These are phyloP conservation scores for Rhododendron kiyosumense DNA, from an alignment of 148 eudicot genomes.

Conservation along the genomic window DNA sequence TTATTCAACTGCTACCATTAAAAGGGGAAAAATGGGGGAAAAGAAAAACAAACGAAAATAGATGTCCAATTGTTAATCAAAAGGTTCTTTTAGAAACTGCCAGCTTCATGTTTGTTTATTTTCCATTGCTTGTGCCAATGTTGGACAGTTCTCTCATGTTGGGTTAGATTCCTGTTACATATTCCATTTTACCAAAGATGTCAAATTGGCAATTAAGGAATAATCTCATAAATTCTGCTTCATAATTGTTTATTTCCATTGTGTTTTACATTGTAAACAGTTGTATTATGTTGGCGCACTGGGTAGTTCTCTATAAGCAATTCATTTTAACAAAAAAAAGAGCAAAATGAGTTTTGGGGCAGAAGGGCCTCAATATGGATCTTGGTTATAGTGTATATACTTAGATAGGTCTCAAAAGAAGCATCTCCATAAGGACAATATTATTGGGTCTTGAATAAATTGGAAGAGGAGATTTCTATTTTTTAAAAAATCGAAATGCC, in stretches of 20 bases:
- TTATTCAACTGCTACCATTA: not conserved
- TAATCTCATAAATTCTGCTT: not conserved
- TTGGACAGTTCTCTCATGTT: not conserved
- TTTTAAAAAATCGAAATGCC: too few species aligned
- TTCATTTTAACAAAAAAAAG: constrained; percentile 2
- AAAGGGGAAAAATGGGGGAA: not conserved
- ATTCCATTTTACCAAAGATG: not conserved
- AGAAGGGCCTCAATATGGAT: too few species aligned
- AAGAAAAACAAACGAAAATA: too few species aligned
- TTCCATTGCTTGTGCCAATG: not conserved
- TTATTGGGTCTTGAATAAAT: too few species aligned
- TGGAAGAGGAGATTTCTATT: too few species aligned
- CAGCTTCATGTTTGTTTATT: not conserved
- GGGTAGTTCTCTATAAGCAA: not conserved
- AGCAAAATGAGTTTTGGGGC: too few species aligned
- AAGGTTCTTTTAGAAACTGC: not conserved
- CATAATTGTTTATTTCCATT: not conserved
- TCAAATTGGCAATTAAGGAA: not conserved
- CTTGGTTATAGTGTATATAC: too few species aligned
- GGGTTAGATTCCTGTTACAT: not conserved
- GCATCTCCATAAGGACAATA: too few species aligned
- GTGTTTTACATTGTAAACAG: not conserved
- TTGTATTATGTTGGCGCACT: not conserved
- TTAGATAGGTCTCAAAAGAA: too few species aligned
- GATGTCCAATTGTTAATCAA: not conserved